These are phyloP conservation scores for Lentinula detonsa DNA, from an alignment of 768 basidiomycete genomes.

Conservation along the genomic window DNA sequence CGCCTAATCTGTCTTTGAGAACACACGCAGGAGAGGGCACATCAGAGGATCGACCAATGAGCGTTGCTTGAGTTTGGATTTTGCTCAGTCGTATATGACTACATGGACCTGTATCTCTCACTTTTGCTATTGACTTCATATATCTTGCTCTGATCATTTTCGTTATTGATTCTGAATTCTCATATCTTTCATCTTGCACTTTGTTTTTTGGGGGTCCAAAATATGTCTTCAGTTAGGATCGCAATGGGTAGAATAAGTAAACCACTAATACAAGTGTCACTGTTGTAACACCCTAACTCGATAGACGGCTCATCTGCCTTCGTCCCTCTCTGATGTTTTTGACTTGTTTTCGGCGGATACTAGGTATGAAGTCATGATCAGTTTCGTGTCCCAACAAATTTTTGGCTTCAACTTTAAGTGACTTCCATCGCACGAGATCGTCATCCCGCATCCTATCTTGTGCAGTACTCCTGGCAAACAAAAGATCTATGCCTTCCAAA, in stretches of 20 bases:
- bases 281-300: not conserved
- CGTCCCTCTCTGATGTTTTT: not conserved
- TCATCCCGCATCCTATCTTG: slow-evolving; percentile 7
- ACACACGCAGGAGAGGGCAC: not conserved
- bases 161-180: not conserved
- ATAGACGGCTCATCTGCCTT: not conserved
- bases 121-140: not conserved
- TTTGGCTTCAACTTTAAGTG: slow-evolving; percentile 11
- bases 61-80: slow-evolving; percentile 4
- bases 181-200: not conserved
- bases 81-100: not conserved
- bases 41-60: slow-evolving; percentile 9
- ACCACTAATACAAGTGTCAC: not conserved
- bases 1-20: slow-evolving; percentile 9
- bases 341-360: not conserved
- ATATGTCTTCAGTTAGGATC: not conserved
- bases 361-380: slow-evolving; percentile 7
- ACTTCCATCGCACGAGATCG: slow-evolving; percentile 12
- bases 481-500: slow-evolving; percentile 30
- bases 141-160: not conserved
- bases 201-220: not conserved
- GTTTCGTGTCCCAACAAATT: slow-evolving; percentile 7
- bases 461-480: slow-evolving; percentile 15
- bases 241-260: not conserved
- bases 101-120: not conserved